Conservation (phyloP, 805 yeast genomes). For the Lipomyces spencermartinsiae region DNA sequence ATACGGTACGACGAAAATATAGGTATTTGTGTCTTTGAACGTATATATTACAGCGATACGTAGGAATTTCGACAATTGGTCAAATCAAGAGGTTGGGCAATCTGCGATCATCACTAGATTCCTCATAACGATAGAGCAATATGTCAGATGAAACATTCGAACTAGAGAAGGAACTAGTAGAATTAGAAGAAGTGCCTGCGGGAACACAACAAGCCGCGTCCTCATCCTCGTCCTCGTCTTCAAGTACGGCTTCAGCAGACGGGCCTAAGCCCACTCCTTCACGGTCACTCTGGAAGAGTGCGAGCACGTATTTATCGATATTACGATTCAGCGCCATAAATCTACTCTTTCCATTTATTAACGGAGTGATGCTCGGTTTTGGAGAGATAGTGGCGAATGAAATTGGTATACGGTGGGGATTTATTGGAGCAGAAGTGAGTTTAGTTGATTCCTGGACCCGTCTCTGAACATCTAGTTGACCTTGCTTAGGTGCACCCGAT, state of each 20-base stretch:
- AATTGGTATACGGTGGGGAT: conserved; percentile 77
- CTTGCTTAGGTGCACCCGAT: conserved; percentile 21
- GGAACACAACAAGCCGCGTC: neutral
- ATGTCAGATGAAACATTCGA: neutral
- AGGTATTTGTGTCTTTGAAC: neutral
- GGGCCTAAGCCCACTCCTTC: neutral
- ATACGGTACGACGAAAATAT: neutral
- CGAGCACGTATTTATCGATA: conserved; percentile 8
- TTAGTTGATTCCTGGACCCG: neutral
- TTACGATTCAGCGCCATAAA: conserved; percentile 58
- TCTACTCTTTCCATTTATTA: conserved; percentile 81
- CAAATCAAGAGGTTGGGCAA: neutral
- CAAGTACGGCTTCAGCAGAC: neutral
- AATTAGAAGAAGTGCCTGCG: neutral
- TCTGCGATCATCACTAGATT: neutral
- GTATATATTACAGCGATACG: neutral
- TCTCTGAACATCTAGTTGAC: neutral
- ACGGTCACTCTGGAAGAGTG: neutral
- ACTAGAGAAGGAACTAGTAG: neutral
- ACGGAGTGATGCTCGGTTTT: conserved; percentile 94
- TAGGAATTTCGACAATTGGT: neutral
- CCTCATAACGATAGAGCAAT: neutral
- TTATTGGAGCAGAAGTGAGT: conserved; percentile 72
- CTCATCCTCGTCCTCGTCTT: neutral
- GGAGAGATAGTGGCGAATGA: conserved; percentile 96